phyloP scores from a whole-genome alignment of 2,329 filamentous ascomycete genomes.

The Hymenoscyphus albidus region DNA sequence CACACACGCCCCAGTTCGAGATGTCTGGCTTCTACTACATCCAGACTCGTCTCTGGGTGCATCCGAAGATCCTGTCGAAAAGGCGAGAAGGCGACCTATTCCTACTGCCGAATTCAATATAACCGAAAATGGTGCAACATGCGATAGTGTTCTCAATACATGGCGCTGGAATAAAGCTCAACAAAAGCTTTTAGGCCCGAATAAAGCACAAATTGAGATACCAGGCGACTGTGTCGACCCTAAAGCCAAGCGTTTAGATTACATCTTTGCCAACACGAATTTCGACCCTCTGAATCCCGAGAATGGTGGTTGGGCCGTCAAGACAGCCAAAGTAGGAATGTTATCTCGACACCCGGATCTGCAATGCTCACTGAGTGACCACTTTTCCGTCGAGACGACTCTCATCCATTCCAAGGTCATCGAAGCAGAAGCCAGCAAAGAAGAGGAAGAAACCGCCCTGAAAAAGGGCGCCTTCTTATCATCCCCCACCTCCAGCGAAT shows the following conservation, averaged over 20 bases:
- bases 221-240: constrained; percentile 65
- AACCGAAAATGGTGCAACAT: constrained; percentile 77
- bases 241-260: constrained; percentile 84
- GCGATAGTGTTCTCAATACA: constrained; percentile 81
- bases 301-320: constrained; percentile 61
- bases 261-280: constrained; percentile 76
- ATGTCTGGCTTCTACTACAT: constrained; percentile 81
- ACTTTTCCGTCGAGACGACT: constrained; percentile 86
- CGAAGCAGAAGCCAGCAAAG: constrained; percentile 15
- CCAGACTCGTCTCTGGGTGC: constrained; percentile 80
- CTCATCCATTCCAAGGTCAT: constrained; percentile 41
- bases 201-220: constrained; percentile 57
- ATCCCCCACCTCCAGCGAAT: constrained; percentile 26
- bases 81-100: constrained; percentile 59
- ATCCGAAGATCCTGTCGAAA: constrained; percentile 63
- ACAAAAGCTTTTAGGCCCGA: constrained; percentile 63
- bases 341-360: constrained; percentile 75
- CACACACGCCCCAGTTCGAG: constrained; percentile 69
- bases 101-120: constrained; percentile 79
- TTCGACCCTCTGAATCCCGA: constrained; percentile 31
- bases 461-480: constrained; percentile 29
- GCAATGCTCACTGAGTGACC: constrained; percentile 85
- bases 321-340: constrained; percentile 71
- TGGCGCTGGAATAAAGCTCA: constrained; percentile 82
- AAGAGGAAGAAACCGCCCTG: constrained; percentile 24